A percentile compares a stretch with the other conserved stretches of the same genome.
Conservation (phyloP, 177 flowering plant species). For the Vitis hybrid region DNA sequence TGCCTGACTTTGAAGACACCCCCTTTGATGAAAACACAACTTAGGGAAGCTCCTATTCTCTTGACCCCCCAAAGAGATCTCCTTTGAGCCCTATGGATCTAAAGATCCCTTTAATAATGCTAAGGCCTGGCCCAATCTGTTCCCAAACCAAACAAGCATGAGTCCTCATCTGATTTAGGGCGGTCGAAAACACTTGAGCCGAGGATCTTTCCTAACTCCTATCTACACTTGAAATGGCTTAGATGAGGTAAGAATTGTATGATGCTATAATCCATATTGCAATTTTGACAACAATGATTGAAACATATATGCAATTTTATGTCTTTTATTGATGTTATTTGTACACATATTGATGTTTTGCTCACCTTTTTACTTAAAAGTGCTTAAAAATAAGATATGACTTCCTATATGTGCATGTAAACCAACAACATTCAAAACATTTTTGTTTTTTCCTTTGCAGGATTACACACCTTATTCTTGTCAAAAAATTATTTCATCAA, state of each 20-base stretch:
- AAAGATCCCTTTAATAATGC: no score
- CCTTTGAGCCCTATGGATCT: no score
- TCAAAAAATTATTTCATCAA: conserved; percentile 76
- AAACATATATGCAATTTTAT: not conserved
- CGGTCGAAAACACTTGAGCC: no score
- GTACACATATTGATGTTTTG: not conserved
- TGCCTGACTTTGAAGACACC: no score
- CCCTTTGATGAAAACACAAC: no score
- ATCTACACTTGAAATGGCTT: not conserved
- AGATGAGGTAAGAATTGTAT: not conserved
- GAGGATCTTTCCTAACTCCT: not conserved
- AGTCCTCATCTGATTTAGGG: no score
- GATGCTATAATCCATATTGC: not conserved
- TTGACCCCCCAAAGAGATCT: no score
- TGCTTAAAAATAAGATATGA: no score
- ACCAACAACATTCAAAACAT: not conserved
- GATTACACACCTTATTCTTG: conserved; percentile 96
- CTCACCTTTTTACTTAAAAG: not conserved
- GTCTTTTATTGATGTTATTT: not conserved
- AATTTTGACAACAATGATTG: not conserved
- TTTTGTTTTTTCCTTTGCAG: conserved; percentile 40
- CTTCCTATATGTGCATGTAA: no score
- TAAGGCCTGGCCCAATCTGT: no score
- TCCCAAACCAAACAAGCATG: no score
- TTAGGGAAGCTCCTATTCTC: no score